Evolutionary conservation across 495 filamentous ascomycete genomes (phyloP), one percentile per base, ranked within the genome.

Genomic region (Beverwykella pulmonaria): DNA sequence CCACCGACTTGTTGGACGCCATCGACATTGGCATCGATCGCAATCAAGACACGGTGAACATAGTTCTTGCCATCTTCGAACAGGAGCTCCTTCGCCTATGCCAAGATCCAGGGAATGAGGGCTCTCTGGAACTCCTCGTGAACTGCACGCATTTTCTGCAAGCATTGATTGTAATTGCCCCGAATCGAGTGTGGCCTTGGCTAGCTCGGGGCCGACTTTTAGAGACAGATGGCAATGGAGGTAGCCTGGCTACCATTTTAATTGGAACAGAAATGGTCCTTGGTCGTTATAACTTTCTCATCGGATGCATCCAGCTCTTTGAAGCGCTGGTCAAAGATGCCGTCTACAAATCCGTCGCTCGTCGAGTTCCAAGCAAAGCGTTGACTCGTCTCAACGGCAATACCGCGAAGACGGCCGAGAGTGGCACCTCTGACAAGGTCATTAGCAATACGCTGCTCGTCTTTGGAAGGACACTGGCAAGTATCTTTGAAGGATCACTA

Each of bases 41-140:
- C 19, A 87, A 87, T 65, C 85, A 85, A 58, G 95, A 98, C 71
- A 87, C 98, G 41, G 81, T 94, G 56, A 84, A 85, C 10, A 84
- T 97, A 48, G 80, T 97, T 15, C 87, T 91, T 64, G 89, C 95
- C 65, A 88, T 93, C 3, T 86, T 98, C 55, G 94, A 98, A 71
- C 80, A 84, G 67, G 83, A 88, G 60, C 74, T 94, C 10, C 87
- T 89, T 61, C 83, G 86, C 50, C 82, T 88, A 27, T 78, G 85
- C 20, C 75, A 83, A 12, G 79, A 79, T 22, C 82, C 83, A 23
- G 81, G 82, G 14, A 65, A 79, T 6, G 84, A 82, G 27, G 79
- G 75, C 2, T 77, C 81, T 9, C 62, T 90, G 20, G 82, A 87
- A 7, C 80, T 91, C 32, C 80, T 93, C 25, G 82, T 89, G 32